phyloP scores from a whole-genome alignment of 352 stramenopile species.

The Phytophthora crassamura region DNA sequence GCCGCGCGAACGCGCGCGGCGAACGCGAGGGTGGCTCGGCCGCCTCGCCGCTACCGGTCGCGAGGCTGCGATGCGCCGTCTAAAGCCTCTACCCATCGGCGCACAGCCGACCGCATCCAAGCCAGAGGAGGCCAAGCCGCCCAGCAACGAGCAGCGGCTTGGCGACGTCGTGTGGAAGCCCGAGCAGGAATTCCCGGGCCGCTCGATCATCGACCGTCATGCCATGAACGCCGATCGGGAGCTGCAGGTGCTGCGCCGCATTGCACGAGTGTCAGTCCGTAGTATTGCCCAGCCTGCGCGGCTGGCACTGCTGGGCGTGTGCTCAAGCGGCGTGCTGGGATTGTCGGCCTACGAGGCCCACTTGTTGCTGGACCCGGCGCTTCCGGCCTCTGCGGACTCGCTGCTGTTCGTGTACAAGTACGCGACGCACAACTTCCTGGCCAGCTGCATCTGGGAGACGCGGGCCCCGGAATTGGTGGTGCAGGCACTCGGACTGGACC shows the following conservation, averaged over 20 bases:
- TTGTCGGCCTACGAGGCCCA: conserved; percentile 59
- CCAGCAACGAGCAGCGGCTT: conserved; percentile 42
- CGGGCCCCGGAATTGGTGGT: conserved; percentile 49
- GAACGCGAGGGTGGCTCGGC: too few relatives aligned
- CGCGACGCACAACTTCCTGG: conserved; percentile 64
- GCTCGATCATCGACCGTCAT: conserved; percentile 45
- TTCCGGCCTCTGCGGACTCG: conserved; percentile 35
- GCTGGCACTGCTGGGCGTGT: conserved; percentile 54
- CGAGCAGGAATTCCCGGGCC: conserved; percentile 62
- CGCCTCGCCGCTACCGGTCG: background rate
- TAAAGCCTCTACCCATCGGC: background rate
- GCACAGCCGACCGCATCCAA: conserved; percentile 1
- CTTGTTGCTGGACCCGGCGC: conserved; percentile 46
- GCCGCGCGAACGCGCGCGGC: too few relatives aligned
- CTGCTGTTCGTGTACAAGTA: conserved; percentile 64
- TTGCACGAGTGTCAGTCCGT: conserved; percentile 46
- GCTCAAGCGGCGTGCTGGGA: conserved; percentile 51
- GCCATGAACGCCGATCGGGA: conserved; percentile 45
- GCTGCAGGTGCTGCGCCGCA: conserved; percentile 54
- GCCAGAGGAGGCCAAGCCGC: conserved; percentile 17
- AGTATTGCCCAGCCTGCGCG: conserved; percentile 58
- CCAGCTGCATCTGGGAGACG: conserved; percentile 74
- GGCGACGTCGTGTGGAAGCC: conserved; percentile 66
- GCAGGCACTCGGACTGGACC: conserved; percentile 47
- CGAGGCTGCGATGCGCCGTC: conserved; percentile 1